Percentiles rank a stretch among this genome's conserved stretches.
phyloP scores from a whole-genome alignment of 108 stramenopile species.

The Mayamaea pseudoterrestris region DNA sequence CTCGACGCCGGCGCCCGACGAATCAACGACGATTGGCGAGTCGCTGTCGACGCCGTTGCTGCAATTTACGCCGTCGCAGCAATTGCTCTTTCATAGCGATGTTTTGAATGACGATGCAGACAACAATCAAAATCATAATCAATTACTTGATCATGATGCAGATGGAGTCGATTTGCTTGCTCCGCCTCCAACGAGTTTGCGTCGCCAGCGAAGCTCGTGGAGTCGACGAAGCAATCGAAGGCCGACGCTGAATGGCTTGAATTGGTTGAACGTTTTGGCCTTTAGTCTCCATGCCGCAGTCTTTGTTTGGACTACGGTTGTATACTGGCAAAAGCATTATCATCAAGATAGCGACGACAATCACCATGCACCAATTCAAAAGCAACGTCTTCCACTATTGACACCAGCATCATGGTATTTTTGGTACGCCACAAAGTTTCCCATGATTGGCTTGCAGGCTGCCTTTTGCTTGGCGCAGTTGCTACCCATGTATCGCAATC shows the following conservation, averaged over 20 bases:
- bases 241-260: constrained; percentile 33
- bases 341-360: constrained; percentile 27
- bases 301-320: constrained; percentile 39
- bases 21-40: too few species aligned
- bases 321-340: constrained; percentile 34
- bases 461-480: constrained; percentile 40
- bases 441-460: constrained; percentile 27
- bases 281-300: constrained; percentile 26
- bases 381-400: too few species aligned
- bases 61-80: neutral
- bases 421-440: too few species aligned
- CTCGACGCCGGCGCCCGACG: too few species aligned
- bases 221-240: neutral
- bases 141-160: neutral
- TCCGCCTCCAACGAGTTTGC: neutral
- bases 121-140: neutral
- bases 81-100: neutral
- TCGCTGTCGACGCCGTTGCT: too few species aligned
- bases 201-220: neutral
- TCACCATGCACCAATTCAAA: constrained; percentile 17
- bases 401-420: constrained; percentile 37
- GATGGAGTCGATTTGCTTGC: neutral
- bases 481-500: constrained; percentile 25
- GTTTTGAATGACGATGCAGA: neutral
- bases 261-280: constrained; percentile 35